These are phyloP conservation scores for Pseudocercospora vitis DNA, from an alignment of 2,329 filamentous ascomycete genomes.

Conservation along the genomic window DNA sequence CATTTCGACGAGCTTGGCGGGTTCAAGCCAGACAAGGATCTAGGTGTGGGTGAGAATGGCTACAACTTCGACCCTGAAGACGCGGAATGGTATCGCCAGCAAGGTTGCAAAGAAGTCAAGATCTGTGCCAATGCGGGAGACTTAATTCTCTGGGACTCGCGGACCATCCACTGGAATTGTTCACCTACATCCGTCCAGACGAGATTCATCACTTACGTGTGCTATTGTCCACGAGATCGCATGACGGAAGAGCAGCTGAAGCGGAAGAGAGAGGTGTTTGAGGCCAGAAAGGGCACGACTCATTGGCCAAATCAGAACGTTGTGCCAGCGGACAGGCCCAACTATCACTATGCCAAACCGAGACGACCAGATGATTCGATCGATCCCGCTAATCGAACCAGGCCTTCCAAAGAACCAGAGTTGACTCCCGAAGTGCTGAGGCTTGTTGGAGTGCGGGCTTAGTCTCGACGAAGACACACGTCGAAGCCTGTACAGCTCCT, in stretches of 20 bases:
- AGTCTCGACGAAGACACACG: too few species aligned
- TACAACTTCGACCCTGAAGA: conserved; percentile 37
- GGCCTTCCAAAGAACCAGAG: conserved; percentile 23
- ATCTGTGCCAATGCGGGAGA: conserved; percentile 30
- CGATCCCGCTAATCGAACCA: conserved; percentile 20
- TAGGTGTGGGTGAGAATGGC: conserved; percentile 34
- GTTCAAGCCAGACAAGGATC: conserved; percentile 22
- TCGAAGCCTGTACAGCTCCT: too few species aligned
- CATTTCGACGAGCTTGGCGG: conserved; percentile 45
- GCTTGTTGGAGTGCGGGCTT: conserved; percentile 19
- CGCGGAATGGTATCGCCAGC: conserved; percentile 30
- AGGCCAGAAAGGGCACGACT: conserved; percentile 25
- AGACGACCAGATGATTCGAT: conserved; percentile 22
- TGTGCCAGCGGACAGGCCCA: conserved; percentile 24
- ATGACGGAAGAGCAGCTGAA: conserved; percentile 20
- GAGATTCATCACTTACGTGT: conserved; percentile 26
- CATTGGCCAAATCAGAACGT: conserved; percentile 32
- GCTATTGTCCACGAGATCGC: conserved; percentile 23
- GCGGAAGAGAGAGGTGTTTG: conserved; percentile 26
- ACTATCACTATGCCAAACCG: conserved; percentile 22
- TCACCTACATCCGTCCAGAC: conserved; percentile 23
- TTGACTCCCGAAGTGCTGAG: conserved; percentile 21
- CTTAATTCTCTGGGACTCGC: conserved; percentile 35
- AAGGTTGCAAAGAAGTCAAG: conserved; percentile 27
- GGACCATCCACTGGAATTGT: conserved; percentile 49